Evolutionary conservation across 371 early-diverging fungal species (phyloP).

Genomic region (Circinella minor): DNA sequence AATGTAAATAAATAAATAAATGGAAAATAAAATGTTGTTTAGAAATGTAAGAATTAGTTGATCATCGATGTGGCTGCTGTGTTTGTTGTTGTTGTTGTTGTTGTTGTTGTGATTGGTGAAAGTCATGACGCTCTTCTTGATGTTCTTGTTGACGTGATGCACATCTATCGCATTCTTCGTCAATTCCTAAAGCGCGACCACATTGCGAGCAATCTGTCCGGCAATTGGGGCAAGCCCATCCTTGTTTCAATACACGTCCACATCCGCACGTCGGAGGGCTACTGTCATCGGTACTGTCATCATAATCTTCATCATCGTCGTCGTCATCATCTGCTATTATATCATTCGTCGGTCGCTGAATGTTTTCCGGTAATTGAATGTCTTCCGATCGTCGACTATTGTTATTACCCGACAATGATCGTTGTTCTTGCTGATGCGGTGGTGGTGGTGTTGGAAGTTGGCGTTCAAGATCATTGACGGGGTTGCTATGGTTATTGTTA

Average conservation of each 20-base stretch:
- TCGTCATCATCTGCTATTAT: not conserved
- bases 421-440: not conserved
- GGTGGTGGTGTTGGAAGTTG: not conserved
- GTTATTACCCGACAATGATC: no score
- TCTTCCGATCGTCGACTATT: no score
- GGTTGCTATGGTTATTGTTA: not conserved
- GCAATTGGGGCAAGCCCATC: slow-evolving; percentile 15
- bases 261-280: slow-evolving; percentile 10
- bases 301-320: not conserved
- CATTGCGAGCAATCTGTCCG: slow-evolving; percentile 8
- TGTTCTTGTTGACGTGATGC: not conserved
- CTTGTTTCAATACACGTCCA: slow-evolving; percentile 12
- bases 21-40: not conserved
- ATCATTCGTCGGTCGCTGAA: not conserved
- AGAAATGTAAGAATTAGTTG: not conserved
- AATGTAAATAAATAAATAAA: not conserved
- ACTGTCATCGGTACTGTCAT: slow-evolving; percentile 5
- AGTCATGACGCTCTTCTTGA: no score
- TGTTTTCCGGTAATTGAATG: no score
- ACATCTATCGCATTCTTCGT: slow-evolving; percentile 14
- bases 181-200: slow-evolving; percentile 11
- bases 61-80: slow-evolving; percentile 4
- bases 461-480: not conserved
- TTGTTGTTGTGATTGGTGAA: not conserved
- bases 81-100: slow-evolving; percentile 8